Percentiles rank a stretch among this genome's conserved stretches.
These are phyloP conservation scores for Selenicereus undatus DNA, from an alignment of 148 eudicot species.

Conservation along the genomic window DNA sequence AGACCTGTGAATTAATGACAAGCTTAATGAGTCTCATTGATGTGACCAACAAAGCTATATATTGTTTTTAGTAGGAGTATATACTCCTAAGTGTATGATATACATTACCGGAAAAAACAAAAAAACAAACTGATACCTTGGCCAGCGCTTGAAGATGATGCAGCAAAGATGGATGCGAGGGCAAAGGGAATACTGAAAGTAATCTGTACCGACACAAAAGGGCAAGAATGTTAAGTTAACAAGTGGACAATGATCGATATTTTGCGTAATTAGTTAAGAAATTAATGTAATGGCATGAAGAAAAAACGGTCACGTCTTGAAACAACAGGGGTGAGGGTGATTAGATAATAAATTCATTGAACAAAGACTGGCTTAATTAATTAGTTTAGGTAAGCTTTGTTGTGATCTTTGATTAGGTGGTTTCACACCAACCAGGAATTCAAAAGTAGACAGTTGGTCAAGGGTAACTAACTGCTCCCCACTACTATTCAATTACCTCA, in stretches of 20 bases:
- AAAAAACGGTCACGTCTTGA: slow-evolving; percentile 4
- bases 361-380: neutral
- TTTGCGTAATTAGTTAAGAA: neutral
- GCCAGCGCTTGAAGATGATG: neutral
- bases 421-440: slow-evolving; percentile 10
- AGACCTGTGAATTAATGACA: neutral
- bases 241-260: too few relatives aligned
- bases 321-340: neutral
- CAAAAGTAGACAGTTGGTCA: slow-evolving; percentile 7
- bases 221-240: neutral
- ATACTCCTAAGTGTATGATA: too few relatives aligned
- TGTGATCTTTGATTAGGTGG: slow-evolving; percentile 1
- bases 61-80: too few relatives aligned
- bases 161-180: neutral
- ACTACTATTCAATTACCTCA: slow-evolving; percentile 21
- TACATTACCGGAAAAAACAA: too few relatives aligned
- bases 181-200: slow-evolving; percentile 2
- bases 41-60: neutral
- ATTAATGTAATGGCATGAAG: neutral
- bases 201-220: neutral
- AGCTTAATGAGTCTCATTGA: neutral
- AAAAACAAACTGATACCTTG: too few relatives aligned
- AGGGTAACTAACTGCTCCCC: slow-evolving; percentile 12
- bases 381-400: slow-evolving; percentile 19
- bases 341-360: slow-evolving; percentile 10